Evolutionary conservation across 495 filamentous ascomycete species (phyloP).

Genomic region (Penicillium canariense): DNA sequence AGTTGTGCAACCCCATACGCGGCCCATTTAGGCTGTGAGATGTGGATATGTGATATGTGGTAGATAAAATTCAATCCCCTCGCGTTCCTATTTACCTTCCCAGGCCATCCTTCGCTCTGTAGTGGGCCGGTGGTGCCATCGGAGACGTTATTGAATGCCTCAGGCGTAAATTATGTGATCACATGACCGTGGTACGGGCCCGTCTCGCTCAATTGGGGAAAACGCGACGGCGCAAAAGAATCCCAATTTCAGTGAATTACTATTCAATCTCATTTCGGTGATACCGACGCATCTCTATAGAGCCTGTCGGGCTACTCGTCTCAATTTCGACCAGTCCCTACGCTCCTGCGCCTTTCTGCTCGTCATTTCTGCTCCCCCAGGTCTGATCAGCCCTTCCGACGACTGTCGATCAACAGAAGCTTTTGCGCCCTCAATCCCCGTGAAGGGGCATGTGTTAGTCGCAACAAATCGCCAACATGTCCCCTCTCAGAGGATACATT

Average conservation of each 20-base stretch:
- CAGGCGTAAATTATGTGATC: conserved; percentile 3
- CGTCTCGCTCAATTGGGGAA: conserved; percentile 32
- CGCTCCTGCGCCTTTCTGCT: not conserved
- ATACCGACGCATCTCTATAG: not conserved
- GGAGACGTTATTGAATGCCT: too few species aligned
- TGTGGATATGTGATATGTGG: not conserved
- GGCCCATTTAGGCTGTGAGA: not conserved
- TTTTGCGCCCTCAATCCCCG: conserved; percentile 15
- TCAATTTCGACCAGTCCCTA: not conserved
- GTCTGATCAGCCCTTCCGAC: conserved; percentile 16
- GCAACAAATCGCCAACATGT: conserved; percentile 47
- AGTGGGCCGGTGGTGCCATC: too few species aligned
- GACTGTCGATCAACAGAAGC: conserved; percentile 20
- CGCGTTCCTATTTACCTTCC: not conserved
- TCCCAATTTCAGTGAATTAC: conserved; percentile 8
- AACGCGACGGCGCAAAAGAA: conserved; percentile 41
- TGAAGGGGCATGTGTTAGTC: conserved; percentile 44
- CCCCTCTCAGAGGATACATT: conserved; percentile 79
- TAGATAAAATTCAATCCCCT: not conserved
- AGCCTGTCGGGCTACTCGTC: not conserved
- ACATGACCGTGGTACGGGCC: conserved; percentile 31
- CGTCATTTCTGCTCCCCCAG: not conserved
- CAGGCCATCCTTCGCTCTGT: not conserved
- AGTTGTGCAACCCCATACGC: conserved; percentile 6
- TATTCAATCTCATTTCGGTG: not conserved